Evolutionary conservation across 140 eudicot species (phyloP), one percentile per base, ranked within the genome.

Genomic region (Anethum foeniculum): DNA sequence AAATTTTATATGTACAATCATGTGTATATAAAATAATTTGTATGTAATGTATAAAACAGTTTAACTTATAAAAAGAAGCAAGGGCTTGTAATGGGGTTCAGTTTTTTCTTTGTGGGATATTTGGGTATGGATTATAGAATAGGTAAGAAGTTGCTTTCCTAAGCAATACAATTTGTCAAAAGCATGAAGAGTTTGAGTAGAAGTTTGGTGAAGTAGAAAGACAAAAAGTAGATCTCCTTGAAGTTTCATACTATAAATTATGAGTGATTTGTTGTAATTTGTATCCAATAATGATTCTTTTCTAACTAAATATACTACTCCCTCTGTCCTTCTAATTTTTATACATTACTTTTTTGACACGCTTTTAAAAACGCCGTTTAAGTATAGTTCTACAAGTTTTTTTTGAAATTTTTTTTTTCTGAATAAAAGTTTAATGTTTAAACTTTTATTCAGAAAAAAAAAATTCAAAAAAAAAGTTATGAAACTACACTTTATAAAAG

Each of bases 201-300:
- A 88, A 79, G 78, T 88, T 81, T 88, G 89, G 92, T 86, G 86
- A 86, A 86, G 92, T 84, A 78, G 71, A 81, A 43, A 81, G 82
- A 78, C 82, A 52, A 78, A 74, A 82, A 71, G 49, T 60, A 64
- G 54, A 80, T 81, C 80, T 69, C 67, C 68, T 19, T 51, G 25
- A 48, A 49, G 44, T 32, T 49, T 77, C 16, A 38, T 12, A 5
- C 46, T 41, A 2, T 4, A 23, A 56, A 23, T 25, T 51, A 27
- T 43, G 48, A 32, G 58, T 7, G 11, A 11, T 27, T 51, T 67
- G 46, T 5, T 75, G 76, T 62, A 62, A 62, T 25, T 62, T 62
- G 71, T 62, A 62, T 2, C 7, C 19, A 62, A 25, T 62, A 62
- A 62, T 62, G 7, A 62, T 58, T 0, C 1, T 62, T 62, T 62